phyloP scores from a whole-genome alignment of 441 rosid species.

The Syzygium malaccense region DNA sequence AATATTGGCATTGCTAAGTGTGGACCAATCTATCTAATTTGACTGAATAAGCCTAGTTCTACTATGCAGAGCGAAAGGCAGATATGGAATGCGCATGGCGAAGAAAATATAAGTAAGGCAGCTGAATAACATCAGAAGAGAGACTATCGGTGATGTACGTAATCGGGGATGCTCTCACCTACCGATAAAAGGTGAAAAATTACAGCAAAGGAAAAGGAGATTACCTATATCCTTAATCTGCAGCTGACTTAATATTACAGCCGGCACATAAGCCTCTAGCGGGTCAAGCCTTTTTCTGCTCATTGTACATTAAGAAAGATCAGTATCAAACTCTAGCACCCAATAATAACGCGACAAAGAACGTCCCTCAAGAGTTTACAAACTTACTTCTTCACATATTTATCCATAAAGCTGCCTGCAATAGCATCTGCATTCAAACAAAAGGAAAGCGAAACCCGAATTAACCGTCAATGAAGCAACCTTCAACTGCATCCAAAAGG shows the following conservation, averaged over 20 bases:
- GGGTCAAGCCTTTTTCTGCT: conserved; percentile 87
- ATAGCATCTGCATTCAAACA: conserved; percentile 39
- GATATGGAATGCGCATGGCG: background rate
- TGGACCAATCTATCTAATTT: background rate
- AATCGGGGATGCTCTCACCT: background rate
- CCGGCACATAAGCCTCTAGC: conserved; percentile 76
- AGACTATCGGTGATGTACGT: background rate
- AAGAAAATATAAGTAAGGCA: background rate
- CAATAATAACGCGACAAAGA: background rate
- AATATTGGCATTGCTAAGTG: background rate
- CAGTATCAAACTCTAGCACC: background rate
- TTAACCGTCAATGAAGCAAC: background rate
- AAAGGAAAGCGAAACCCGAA: background rate
- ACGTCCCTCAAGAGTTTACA: background rate
- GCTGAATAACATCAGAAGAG: background rate
- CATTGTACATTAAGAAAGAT: background rate
- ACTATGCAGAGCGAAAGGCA: background rate
- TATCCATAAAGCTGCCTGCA: conserved; percentile 50
- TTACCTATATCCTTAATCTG: conserved; percentile 82
- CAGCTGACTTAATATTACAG: conserved; percentile 63
- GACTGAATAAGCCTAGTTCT: background rate
- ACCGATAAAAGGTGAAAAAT: background rate
- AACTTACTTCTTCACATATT: conserved; percentile 46
- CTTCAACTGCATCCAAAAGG: background rate
- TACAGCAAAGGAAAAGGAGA: background rate